Evolutionary conservation across 2,329 filamentous ascomycete species (phyloP).

Genomic region (Ceratocystis eucalypticola): DNA sequence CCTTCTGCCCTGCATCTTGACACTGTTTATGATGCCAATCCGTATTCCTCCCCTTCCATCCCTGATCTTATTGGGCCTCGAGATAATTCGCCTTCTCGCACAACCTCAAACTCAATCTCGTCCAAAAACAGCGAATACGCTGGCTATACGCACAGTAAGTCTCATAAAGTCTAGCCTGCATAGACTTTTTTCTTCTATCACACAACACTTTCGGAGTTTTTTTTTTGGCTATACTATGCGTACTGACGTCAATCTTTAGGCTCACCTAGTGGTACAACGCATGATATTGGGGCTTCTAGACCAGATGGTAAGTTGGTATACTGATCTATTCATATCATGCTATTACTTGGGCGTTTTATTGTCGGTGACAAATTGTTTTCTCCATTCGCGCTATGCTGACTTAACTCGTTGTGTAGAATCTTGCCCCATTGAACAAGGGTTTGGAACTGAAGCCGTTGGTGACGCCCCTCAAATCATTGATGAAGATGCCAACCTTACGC

Average conservation of each 20-base stretch:
- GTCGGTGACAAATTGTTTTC: neutral
- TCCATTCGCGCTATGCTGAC: neutral
- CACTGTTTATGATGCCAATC: neutral
- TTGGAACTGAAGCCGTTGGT: neutral
- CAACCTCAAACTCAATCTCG: neutral
- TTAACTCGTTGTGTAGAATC: no score
- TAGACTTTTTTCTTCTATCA: neutral
- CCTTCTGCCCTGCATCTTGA: constrained; percentile 2
- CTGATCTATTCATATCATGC: neutral
- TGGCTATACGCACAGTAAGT: neutral
- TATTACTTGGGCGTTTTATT: neutral
- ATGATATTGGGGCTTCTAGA: neutral
- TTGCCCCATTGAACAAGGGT: no score
- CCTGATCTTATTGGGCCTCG: neutral
- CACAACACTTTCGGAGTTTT: neutral
- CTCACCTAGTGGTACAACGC: neutral
- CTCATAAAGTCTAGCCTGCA: neutral
- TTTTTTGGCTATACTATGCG: neutral
- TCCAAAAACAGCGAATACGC: neutral
- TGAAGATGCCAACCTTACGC: neutral
- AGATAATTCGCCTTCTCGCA: neutral
- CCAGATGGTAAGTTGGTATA: constrained; percentile 10
- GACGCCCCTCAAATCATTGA: neutral
- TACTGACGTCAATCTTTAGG: constrained; percentile 13
- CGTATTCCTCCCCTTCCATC: neutral